Evolutionary conservation across 2,329 filamentous ascomycete species (phyloP).

Genomic region (Chalara sp.): DNA sequence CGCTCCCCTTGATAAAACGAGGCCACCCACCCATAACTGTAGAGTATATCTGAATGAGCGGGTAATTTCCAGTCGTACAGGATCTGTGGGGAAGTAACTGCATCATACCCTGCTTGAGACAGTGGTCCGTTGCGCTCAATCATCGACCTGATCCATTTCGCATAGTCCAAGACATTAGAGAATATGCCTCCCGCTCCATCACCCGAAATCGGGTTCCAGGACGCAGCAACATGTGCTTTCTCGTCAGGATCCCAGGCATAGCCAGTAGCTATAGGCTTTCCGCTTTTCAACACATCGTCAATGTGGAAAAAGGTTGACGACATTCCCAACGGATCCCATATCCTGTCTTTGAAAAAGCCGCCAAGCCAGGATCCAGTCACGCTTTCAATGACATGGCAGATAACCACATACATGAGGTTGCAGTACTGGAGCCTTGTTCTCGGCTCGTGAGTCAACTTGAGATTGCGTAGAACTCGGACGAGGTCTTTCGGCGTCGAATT

Average conservation of each 20-base stretch:
- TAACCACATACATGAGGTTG: not conserved
- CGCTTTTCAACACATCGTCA: not conserved
- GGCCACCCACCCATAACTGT: not conserved
- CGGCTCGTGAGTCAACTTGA: not conserved
- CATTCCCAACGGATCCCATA: not conserved
- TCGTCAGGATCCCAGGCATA: not conserved
- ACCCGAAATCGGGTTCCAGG: too few species aligned
- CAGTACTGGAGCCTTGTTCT: not conserved
- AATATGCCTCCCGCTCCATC: not conserved
- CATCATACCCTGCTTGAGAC: not conserved
- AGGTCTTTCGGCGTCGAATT: not conserved
- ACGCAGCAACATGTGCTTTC: not conserved
- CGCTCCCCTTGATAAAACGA: not conserved
- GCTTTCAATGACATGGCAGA: not conserved
- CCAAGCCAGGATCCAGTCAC: not conserved
- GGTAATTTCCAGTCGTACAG: not conserved
- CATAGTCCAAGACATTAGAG: not conserved
- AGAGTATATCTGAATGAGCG: not conserved
- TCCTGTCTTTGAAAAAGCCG: not conserved
- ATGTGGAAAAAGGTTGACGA: not conserved
- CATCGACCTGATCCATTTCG: not conserved
- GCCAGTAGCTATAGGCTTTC: not conserved
- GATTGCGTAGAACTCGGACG: not conserved
- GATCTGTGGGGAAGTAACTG: not conserved
- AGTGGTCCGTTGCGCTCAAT: not conserved